Percentiles rank a stretch among this genome's conserved stretches.
These are phyloP conservation scores for Helotiales sp. DNA, from an alignment of 2,329 filamentous ascomycete genomes.

Conservation along the genomic window DNA sequence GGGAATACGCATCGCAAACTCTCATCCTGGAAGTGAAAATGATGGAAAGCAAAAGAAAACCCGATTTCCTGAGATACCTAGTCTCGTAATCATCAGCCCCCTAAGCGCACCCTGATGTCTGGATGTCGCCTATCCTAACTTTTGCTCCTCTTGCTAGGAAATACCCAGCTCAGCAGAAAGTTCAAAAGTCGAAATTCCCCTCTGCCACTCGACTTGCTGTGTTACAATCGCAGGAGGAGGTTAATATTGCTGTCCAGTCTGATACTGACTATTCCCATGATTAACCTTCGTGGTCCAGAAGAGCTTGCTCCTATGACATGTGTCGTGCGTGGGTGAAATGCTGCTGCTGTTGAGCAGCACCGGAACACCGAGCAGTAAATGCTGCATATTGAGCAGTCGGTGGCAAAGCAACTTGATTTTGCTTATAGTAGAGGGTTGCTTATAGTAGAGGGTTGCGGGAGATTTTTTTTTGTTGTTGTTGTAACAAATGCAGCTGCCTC, in stretches of 20 bases:
- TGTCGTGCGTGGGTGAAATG: background rate
- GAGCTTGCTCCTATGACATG: slow-evolving; percentile 1
- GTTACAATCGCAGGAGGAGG: background rate
- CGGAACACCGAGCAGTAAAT: no score
- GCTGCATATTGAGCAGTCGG: no score
- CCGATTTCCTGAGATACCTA: no score
- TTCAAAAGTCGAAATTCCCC: slow-evolving; percentile 10
- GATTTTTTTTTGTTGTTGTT: background rate
- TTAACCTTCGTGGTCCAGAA: background rate
- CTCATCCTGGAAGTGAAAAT: no score
- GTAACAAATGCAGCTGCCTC: background rate
- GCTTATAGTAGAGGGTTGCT: no score
- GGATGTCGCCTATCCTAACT: background rate
- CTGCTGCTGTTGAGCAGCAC: background rate
- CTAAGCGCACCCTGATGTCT: no score
- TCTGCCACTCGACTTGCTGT: slow-evolving; percentile 15
- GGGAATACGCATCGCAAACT: no score
- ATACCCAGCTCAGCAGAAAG: slow-evolving; percentile 8
- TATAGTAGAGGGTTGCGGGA: background rate
- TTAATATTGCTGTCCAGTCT: background rate
- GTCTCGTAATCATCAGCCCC: no score
- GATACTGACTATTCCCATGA: background rate
- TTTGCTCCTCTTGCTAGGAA: slow-evolving; percentile 13
- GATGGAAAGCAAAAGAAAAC: no score
- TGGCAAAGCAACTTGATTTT: no score